These are phyloP conservation scores for Tolypocladium cylindrosporum DNA, from an alignment of 2,329 filamentous ascomycete genomes.

Conservation along the genomic window DNA sequence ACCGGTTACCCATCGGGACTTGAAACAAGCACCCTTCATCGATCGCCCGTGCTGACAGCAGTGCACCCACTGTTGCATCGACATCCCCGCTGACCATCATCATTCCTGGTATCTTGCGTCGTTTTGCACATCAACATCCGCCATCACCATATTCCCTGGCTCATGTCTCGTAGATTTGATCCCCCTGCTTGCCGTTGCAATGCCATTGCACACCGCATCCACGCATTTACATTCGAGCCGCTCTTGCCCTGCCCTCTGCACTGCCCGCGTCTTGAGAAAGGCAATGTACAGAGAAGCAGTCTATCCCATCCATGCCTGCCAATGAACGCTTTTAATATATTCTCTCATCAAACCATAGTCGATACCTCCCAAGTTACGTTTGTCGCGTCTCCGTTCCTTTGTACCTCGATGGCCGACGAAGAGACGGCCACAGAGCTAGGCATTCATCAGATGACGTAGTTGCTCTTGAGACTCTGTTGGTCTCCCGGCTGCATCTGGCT, in stretches of 20 bases:
- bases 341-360: not conserved
- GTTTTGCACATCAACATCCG: not conserved
- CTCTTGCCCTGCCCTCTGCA: not conserved
- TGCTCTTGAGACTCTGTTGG: slow-evolving; percentile 35
- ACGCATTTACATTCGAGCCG: not conserved
- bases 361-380: not conserved
- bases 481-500: slow-evolving; percentile 38
- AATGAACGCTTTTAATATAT: not conserved
- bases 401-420: not conserved
- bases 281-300: slow-evolving; percentile 10
- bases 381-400: not conserved
- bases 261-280: slow-evolving; percentile 9
- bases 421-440: not conserved
- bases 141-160: not conserved
- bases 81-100: not conserved
- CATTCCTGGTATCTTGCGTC: not conserved
- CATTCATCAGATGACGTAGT: slow-evolving; percentile 31
- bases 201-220: not conserved
- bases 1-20: not conserved
- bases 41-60: not conserved
- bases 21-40: not conserved
- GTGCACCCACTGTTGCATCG: not conserved
- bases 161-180: not conserved
- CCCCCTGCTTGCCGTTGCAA: not conserved
- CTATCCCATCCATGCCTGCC: slow-evolving; percentile 1